Conservation (phyloP, 768 basidiomycete genomes). For the Hortiboletus flavorubellus region DNA sequence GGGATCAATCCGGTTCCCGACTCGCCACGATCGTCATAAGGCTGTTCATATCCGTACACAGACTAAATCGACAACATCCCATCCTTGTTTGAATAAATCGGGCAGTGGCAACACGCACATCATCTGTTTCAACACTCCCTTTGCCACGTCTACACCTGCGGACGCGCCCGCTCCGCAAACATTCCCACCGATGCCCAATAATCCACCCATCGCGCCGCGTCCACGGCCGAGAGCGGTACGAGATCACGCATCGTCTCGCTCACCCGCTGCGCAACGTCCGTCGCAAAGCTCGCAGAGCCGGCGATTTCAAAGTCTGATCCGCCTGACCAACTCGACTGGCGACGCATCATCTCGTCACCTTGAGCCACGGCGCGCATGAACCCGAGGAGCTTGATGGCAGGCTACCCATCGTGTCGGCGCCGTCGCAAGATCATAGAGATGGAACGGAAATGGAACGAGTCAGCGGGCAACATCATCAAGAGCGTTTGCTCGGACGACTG, state of each 20-base stretch:
- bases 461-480: no score
- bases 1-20: no score
- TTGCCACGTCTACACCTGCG: no score
- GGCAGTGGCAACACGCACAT: no score
- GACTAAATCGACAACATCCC: no score
- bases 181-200: constrained; percentile 36
- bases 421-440: no score
- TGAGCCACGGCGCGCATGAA: constrained; percentile 24
- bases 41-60: no score
- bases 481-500: constrained; percentile 1
- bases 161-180: constrained; percentile 5
- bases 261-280: constrained; percentile 25
- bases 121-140: no score
- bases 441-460: no score
- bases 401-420: constrained; percentile 9
- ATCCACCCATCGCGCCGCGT: constrained; percentile 34
- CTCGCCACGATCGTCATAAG: no score
- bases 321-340: neutral
- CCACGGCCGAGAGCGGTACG: constrained; percentile 20
- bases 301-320: neutral
- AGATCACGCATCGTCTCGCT: constrained; percentile 30
- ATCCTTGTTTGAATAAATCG: no score
- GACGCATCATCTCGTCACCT: constrained; percentile 13
- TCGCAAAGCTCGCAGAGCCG: constrained; percentile 20
- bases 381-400: constrained; percentile 33